Percentiles rank a stretch among this genome's conserved stretches.
These are phyloP conservation scores for Ogataea polymorpha DNA, from an alignment of 805 yeast genomes.

Conservation along the genomic window DNA sequence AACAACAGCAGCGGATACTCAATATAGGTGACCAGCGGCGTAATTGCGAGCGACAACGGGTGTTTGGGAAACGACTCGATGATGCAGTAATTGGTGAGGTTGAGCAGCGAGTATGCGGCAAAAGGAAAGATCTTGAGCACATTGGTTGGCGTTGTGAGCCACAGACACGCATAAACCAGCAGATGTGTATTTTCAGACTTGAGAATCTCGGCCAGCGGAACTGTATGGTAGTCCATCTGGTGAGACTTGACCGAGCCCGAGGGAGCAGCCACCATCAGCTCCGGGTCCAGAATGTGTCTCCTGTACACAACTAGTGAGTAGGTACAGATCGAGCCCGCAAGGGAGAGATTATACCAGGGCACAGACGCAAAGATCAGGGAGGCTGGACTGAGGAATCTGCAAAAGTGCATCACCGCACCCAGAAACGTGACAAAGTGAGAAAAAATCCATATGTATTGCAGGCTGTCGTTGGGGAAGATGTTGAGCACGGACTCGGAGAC, in stretches of 20 bases:
- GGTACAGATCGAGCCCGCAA: constrained; percentile 27
- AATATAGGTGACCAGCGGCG: constrained; percentile 36
- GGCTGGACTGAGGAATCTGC: constrained; percentile 9
- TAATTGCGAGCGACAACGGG: constrained; percentile 32
- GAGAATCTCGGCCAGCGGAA: constrained; percentile 35
- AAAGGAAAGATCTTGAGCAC: constrained; percentile 39
- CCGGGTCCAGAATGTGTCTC: constrained; percentile 22
- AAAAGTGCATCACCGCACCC: constrained; percentile 17
- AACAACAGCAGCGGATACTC: constrained; percentile 37
- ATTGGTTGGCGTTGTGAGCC: constrained; percentile 34
- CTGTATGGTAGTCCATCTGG: constrained; percentile 10
- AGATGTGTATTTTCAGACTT: constrained; percentile 42
- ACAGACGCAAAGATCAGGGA: constrained; percentile 7
- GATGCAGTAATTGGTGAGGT: constrained; percentile 33
- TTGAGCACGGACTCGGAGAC: neutral
- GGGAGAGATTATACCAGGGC: constrained; percentile 22
- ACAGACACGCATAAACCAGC: constrained; percentile 36
- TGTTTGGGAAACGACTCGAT: constrained; percentile 34
- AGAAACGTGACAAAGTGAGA: constrained; percentile 22
- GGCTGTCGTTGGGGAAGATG: constrained; percentile 15
- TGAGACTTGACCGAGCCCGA: constrained; percentile 4
- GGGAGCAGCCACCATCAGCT: constrained; percentile 9
- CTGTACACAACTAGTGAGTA: constrained; percentile 31
- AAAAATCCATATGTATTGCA: constrained; percentile 22
- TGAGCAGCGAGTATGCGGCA: constrained; percentile 39